Evolutionary conservation across 2,329 filamentous ascomycete species (phyloP), one percentile per base, ranked within the genome.

Genomic region (Leptodontidium sp.): DNA sequence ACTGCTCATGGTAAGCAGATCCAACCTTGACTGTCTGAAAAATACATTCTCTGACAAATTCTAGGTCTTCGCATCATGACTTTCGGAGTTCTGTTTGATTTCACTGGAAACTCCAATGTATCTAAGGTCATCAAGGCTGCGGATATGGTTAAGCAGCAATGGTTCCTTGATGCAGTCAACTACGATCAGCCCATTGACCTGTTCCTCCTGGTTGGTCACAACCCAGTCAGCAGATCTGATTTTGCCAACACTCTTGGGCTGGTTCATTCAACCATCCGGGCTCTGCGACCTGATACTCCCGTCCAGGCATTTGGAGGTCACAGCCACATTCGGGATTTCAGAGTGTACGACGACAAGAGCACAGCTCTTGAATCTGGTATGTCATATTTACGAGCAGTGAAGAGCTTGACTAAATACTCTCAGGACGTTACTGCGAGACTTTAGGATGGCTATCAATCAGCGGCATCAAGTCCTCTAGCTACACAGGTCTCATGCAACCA

Each of bases 221-320:
- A 97, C 9, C 91, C 93, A 1, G 86, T 96, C 52, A 89, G 90
- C 52, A 68, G 59, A 12, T 73, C 68, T 26, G 71, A 71, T 64
- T 71, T 26, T 32, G 94, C 93, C 78, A 84, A 87, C 32, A 94
- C 97, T 79, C 94, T 92, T 78, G 87, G 89, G 70, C 82, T 87
- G 64, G 87, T 98, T 59, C 96, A 91, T 82, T 89, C 86, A 21
- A 91, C 90, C 12, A 94, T 98, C 74, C 87, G 94, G 24, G 85
- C 88, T 64, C 84, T 87, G 68, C 90, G 93, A 72, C 92, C 90
- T 87, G 87, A 92, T 74, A 92, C 86, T 0, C 94, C 94, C 0
- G 95, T 98, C 68, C 91, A 92, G 71, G 93, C 97, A 80, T 95
- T 98, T 70, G 94, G 93, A 11, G 94, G 94, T 0, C 94, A 98